Evolutionary conservation across 106 monocot species (phyloP).

Genomic region (Apostasia shenzhenica): DNA sequence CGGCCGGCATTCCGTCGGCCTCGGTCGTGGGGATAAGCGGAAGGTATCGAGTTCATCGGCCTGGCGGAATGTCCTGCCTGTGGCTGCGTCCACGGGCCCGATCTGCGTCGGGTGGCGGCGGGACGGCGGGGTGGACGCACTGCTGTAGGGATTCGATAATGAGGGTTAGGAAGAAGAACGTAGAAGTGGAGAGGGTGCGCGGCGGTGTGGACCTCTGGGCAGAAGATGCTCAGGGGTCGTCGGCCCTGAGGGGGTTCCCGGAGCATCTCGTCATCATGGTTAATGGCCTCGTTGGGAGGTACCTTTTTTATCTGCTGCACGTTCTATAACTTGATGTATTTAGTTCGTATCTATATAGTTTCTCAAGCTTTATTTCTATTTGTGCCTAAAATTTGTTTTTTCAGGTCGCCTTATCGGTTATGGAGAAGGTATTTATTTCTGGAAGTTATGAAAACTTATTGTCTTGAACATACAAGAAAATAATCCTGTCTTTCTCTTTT

Average conservation of each 20-base stretch:
- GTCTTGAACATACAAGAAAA: too few species aligned
- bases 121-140: conserved; percentile 4
- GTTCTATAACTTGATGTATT: background rate
- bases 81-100: conserved; percentile 21
- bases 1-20: conserved; percentile 12
- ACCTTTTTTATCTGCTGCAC: background rate
- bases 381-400: background rate
- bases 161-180: conserved; percentile 8
- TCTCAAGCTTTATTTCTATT: background rate
- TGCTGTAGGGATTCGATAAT: conserved; percentile 9
- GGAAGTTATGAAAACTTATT: too few species aligned
- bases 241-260: conserved; percentile 25
- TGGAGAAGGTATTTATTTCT: background rate
- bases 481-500: too few species aligned
- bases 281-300: conserved; percentile 69
- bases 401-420: background rate
- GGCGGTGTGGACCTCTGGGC: conserved; percentile 55
- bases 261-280: conserved; percentile 74
- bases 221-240: background rate
- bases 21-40: conserved; percentile 1
- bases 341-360: background rate
- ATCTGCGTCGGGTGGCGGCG: background rate
- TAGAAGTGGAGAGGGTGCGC: conserved; percentile 22
- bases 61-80: conserved; percentile 19
- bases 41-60: background rate